Evolutionary conservation across 2,329 filamentous ascomycete genomes (phyloP).

Genomic region (Chaetomium sp.): DNA sequence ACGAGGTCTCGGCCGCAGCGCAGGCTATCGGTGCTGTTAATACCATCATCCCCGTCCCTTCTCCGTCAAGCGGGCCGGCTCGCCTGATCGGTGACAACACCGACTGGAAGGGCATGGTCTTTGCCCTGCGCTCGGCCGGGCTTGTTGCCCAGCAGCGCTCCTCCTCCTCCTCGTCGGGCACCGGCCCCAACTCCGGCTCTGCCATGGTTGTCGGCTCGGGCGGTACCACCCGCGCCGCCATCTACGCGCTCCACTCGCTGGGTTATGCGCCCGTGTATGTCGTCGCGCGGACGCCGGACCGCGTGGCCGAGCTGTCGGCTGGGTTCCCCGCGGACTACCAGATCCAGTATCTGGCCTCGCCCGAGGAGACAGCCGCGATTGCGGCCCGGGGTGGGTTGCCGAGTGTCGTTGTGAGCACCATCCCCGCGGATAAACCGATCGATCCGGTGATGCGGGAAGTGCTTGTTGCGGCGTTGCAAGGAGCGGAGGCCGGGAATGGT

Average conservation of each 20-base stretch:
- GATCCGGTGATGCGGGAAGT: constrained; percentile 63
- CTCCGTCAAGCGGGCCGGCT: constrained; percentile 24
- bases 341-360: constrained; percentile 55
- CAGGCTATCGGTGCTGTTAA: constrained; percentile 86
- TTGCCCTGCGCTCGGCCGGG: constrained; percentile 65
- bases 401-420: constrained; percentile 76
- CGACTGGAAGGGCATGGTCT: constrained; percentile 89
- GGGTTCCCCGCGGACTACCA: constrained; percentile 71
- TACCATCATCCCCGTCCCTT: constrained; percentile 65
- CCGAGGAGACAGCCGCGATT: constrained; percentile 44
- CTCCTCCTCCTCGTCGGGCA: constrained; percentile 8
- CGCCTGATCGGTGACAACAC: constrained; percentile 80
- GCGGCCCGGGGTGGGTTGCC: constrained; percentile 45
- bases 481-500: constrained; percentile 20
- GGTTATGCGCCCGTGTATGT: constrained; percentile 83
- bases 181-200: constrained; percentile 35
- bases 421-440: constrained; percentile 81
- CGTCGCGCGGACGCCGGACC: constrained; percentile 66
- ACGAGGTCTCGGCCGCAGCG: constrained; percentile 73
- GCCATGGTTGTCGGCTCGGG: constrained; percentile 86
- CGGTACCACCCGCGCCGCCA: constrained; percentile 83
- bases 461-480: constrained; percentile 48
- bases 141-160: constrained; percentile 33
- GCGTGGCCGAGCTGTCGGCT: constrained; percentile 59
- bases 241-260: constrained; percentile 80